phyloP scores from a whole-genome alignment of 129 eudicot genomes.

The Helichrysum umbraculigerum region DNA sequence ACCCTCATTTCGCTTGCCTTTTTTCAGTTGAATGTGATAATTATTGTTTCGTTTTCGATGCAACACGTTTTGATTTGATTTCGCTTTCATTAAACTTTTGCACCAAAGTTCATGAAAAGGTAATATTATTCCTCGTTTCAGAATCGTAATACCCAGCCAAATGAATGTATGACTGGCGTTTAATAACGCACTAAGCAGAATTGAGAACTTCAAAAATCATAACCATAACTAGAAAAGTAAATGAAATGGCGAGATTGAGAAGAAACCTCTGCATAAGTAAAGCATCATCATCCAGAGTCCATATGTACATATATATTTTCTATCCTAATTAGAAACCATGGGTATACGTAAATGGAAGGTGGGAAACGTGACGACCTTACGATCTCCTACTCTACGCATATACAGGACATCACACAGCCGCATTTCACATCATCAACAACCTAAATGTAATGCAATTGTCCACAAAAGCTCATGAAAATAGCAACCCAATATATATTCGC shows the following conservation, averaged over 20 bases:
- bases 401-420: slow-evolving; percentile 24
- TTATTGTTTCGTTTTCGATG: no score
- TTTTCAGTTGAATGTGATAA: no score
- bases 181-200: background rate
- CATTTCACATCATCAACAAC: slow-evolving; percentile 7
- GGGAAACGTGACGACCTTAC: slow-evolving; percentile 14
- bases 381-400: slow-evolving; percentile 23
- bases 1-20: background rate
- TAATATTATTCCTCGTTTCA: no score
- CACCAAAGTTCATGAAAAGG: background rate
- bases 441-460: slow-evolving; percentile 8
- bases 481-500: slow-evolving; percentile 18
- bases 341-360: slow-evolving; percentile 24
- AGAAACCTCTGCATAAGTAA: slow-evolving; percentile 1
- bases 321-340: slow-evolving; percentile 21
- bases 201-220: background rate
- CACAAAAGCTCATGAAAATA: slow-evolving; percentile 14
- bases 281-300: slow-evolving; percentile 16
- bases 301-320: slow-evolving; percentile 27
- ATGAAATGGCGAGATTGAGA: no score
- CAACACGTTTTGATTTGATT: background rate
- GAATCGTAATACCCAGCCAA: no score
- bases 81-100: no score
- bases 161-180: background rate
- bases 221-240: background rate